A percentile compares a stretch with the other conserved stretches of the same genome.
Evolutionary conservation across 2,329 filamentous ascomycete species (phyloP).

Genomic region (Diatrype stigma): DNA sequence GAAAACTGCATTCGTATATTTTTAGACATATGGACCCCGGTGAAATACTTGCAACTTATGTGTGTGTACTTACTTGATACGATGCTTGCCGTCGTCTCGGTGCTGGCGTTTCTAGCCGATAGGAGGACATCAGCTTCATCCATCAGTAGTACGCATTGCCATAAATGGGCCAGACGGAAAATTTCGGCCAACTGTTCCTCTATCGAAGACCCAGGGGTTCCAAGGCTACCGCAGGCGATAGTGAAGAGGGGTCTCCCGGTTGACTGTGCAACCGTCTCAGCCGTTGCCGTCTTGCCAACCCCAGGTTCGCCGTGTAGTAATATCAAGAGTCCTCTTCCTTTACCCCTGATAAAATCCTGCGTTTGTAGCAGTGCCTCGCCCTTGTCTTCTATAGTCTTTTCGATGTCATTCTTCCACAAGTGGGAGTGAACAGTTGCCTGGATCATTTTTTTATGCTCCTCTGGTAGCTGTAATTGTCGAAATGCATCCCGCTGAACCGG

Average conservation of each 20-base stretch:
- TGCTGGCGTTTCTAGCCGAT: slow-evolving; percentile 17
- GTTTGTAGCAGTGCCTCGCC: not conserved
- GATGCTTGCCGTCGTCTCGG: slow-evolving; percentile 24
- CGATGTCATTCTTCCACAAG: not conserved
- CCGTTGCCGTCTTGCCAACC: slow-evolving; percentile 10
- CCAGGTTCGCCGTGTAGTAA: slow-evolving; percentile 4
- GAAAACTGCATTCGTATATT: slow-evolving; percentile 24
- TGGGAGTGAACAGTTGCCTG: not conserved
- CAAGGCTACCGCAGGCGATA: slow-evolving; percentile 26
- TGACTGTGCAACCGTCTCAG: slow-evolving; percentile 5
- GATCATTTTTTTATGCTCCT: not conserved
- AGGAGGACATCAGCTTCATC: slow-evolving; percentile 28
- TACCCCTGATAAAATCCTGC: slow-evolving; percentile 24
- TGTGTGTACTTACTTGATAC: slow-evolving; percentile 11
- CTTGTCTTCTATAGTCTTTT: not conserved
- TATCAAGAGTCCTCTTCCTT: slow-evolving; percentile 1
- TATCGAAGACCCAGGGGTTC: slow-evolving; percentile 35
- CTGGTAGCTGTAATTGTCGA: not conserved
- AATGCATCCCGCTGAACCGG: not conserved
- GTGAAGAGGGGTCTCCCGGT: slow-evolving; percentile 4
- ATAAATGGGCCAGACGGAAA: slow-evolving; percentile 36
- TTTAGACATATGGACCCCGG: not conserved
- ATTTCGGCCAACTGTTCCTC: slow-evolving; percentile 37
- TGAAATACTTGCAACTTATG: not conserved
- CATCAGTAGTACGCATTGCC: slow-evolving; percentile 25